A percentile compares a stretch with the other conserved stretches of the same genome.
phyloP scores from a whole-genome alignment of 176 grass and related monocot genomes.

The Triticum monococcum region DNA sequence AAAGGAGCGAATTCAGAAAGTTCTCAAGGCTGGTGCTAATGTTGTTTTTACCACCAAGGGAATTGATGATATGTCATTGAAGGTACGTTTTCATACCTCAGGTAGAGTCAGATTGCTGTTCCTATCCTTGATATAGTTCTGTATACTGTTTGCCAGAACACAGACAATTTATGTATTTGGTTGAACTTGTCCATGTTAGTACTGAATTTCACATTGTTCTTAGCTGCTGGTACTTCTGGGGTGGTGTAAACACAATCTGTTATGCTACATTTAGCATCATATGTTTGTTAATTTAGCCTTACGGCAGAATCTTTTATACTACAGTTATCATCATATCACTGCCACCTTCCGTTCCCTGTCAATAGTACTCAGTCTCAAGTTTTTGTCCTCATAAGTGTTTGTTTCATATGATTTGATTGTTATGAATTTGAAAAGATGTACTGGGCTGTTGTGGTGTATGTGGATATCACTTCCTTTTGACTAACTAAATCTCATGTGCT shows the following conservation, averaged over 20 bases:
- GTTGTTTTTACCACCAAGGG: constrained; percentile 91
- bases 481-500: constrained; percentile 12
- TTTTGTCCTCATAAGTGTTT: neutral
- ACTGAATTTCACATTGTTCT: neutral
- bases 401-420: neutral
- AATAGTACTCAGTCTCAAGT: neutral
- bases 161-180: neutral
- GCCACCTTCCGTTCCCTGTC: neutral
- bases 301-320: neutral
- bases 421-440: neutral
- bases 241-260: neutral
- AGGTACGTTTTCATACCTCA: constrained; percentile 43
- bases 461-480: neutral
- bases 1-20: constrained; percentile 83
- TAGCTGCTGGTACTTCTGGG: neutral
- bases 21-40: constrained; percentile 85
- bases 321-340: neutral
- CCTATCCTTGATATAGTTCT: neutral
- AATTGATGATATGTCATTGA: constrained; percentile 96
- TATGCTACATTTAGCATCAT: neutral
- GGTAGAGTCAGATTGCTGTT: neutral
- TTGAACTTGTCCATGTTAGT: neutral
- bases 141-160: neutral
- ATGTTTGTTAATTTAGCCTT: neutral
- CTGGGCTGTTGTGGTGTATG: neutral